Conservation (phyloP, 352 stramenopile species). For the Phytophthora multivora region DNA sequence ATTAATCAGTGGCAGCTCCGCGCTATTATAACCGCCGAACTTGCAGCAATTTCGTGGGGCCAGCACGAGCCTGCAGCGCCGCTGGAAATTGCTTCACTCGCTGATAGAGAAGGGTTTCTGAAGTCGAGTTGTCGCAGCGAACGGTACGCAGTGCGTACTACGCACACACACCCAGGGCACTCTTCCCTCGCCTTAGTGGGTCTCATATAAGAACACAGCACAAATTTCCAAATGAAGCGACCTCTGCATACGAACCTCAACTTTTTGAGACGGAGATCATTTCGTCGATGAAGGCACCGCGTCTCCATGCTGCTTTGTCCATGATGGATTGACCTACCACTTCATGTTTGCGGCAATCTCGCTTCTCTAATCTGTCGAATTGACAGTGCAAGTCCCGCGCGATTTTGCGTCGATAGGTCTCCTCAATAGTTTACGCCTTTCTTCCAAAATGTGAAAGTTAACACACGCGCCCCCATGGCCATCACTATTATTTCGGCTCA, state of each 20-base stretch:
- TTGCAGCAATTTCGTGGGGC: not conserved
- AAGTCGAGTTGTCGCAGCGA: slow-evolving; percentile 1
- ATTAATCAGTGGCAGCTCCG: not conserved
- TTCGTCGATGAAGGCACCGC: not conserved
- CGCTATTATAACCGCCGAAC: not conserved
- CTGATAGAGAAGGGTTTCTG: not conserved
- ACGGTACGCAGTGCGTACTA: too few species aligned
- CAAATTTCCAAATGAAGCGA: not conserved
- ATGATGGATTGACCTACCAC: not conserved
- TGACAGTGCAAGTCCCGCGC: too few species aligned
- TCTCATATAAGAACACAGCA: not conserved
- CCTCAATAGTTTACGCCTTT: not conserved
- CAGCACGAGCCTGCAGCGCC: not conserved
- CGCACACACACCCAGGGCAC: not conserved
- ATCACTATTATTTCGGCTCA: not conserved
- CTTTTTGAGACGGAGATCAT: not conserved
- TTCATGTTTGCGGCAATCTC: too few species aligned
- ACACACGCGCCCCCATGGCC: not conserved
- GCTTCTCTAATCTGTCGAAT: too few species aligned
- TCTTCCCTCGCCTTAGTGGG: not conserved
- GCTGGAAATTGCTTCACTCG: not conserved
- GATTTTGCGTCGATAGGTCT: too few species aligned
- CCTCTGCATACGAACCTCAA: slow-evolving; percentile 1
- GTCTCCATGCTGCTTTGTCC: not conserved
- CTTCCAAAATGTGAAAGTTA: too few species aligned